Evolutionary conservation across 2,329 filamentous ascomycete genomes (phyloP), one percentile per base, ranked within the genome.

Genomic region (Cadophora malorum): DNA sequence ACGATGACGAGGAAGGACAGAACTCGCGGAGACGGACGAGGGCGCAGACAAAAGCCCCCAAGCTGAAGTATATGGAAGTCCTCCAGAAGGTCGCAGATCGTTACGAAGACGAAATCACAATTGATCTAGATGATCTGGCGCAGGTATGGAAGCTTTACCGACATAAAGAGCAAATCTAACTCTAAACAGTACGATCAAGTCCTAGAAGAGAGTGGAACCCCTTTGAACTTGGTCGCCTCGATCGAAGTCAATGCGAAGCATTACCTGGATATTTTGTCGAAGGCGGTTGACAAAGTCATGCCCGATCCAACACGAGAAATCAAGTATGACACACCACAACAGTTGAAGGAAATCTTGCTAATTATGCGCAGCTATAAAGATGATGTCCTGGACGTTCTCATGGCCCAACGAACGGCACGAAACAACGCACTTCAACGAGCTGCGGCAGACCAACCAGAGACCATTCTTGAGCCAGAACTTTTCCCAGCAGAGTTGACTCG

Each of bases 361-460:
- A 72, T 66, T 23, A 9, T n/a, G 9, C n/a, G 45, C 73, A 93
- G 91, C 73, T 98, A 97, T 85, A 98, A 98, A 80, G 94, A 97
- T 77, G 96, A 99, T 80, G 94, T 98, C 10, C 86, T 99, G 53
- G 96, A 99, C 80, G 93, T 99, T 35, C 91, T 99, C 76, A 96
- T 97, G 91, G 92, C 93, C 50, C 93, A 97, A 78, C 90, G 96
- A 74, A 90, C 92, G 74, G 91, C 90, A 75, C 89, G 94, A 74
- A 98, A 99, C 79, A 91, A 93, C 72, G 90, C 90, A 53, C 85
- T 96, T 70, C 81, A 85, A 23, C 85, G 89, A 73, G 85, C 86
- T n/a, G 87, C 89, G 28, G 90, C 92, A 73, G 84, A 86, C 65
- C 85, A 86, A 72, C 81, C 86, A 75, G 88, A 94, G 78, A 84